Evolutionary conservation across 768 basidiomycete genomes (phyloP), one percentile per base, ranked within the genome.

Genomic region (Inosperma sp.): DNA sequence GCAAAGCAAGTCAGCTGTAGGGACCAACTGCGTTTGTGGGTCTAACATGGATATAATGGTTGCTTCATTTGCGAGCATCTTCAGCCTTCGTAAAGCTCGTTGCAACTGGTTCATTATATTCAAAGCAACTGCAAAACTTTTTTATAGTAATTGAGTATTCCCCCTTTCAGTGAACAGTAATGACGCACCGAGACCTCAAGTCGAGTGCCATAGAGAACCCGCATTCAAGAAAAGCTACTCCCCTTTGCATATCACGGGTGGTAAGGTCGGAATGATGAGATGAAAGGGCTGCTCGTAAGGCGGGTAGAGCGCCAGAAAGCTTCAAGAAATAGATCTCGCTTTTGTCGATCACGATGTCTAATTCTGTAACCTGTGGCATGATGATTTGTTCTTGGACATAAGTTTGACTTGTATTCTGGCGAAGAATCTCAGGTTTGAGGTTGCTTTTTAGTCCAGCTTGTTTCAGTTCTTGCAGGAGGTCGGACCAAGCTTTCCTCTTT

Each of bases 401-500:
- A 14, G 71, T 71, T 25, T 71, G 67, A 52, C 81, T 78, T 19
- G 64, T 61, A 52, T 86, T 79, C 31, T 72, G 77, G 17, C 68
- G 70, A 3, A 91, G 73, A 21, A 84, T 63, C 19, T 88, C 86
- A 1, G 89, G 79, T 61, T 85, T 88, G 44, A 90, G 68, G 46
- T 80, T 86, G 33, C 73, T 67, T 0, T 90, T 73, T 46, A 97
- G 75, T 16, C 96, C 96, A 16, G 80, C 72, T 2, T 79, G 77
- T 64, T 89, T 89, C 47, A 96, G 71, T 61, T 93, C 92, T 66
- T 93, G 95, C 55, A 96, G 72, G 16, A 96, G 73, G 62, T 98
- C 93, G 22, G 86, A 84, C 80, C 86, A 92, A 1, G 93, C 93
- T 62, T 89, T 90, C 54, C 88, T 75, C 71, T 98, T 99, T 41